phyloP scores from a whole-genome alignment of 1,284 basidiomycete species.

The Ganoderma boninense region DNA sequence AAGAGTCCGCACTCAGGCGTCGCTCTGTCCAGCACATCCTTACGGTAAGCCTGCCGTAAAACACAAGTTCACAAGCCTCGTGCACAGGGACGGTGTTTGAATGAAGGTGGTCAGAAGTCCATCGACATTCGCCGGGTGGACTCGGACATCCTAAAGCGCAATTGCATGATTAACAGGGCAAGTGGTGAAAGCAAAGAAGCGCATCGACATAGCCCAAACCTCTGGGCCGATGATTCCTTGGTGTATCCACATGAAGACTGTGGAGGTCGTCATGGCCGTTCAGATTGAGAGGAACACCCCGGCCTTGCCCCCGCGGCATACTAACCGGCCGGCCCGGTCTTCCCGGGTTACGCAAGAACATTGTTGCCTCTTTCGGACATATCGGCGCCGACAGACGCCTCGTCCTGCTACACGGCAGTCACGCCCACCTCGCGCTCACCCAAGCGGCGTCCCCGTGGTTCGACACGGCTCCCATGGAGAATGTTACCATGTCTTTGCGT shows the following conservation, averaged over 20 bases:
- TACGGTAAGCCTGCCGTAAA: neutral
- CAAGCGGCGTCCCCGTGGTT: neutral
- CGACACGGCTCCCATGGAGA: neutral
- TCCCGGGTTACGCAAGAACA: neutral
- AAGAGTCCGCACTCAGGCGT: neutral
- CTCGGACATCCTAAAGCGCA: neutral
- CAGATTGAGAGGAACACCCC: neutral
- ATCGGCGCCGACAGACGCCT: neutral
- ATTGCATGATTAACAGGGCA: neutral
- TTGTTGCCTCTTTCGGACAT: neutral
- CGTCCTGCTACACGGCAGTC: neutral
- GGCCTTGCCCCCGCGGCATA: neutral
- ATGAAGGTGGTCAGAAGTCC: neutral
- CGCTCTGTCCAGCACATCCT: neutral
- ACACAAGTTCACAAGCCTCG: neutral
- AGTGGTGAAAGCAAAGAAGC: neutral
- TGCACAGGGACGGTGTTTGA: neutral
- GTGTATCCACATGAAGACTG: too few relatives aligned
- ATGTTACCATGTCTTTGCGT: neutral
- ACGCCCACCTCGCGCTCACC: too few relatives aligned
- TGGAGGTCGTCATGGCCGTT: neutral
- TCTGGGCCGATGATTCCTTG: neutral
- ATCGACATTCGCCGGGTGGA: neutral
- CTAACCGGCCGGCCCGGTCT: neutral
- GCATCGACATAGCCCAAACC: neutral